These are phyloP conservation scores for Yamadazyma paraphyllophila DNA, from an alignment of 805 yeast genomes.

Conservation along the genomic window DNA sequence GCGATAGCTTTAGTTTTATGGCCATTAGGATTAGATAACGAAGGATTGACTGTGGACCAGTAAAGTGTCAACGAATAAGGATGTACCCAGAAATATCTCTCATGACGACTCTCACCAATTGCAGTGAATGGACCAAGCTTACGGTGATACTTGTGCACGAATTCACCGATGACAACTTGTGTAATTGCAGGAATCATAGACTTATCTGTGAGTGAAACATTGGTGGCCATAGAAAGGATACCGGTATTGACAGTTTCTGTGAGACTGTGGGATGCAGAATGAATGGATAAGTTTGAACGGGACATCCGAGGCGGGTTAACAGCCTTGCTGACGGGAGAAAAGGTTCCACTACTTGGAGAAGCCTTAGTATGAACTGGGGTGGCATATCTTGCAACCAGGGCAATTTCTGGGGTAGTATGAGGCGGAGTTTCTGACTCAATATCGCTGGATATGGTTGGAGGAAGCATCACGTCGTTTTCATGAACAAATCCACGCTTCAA, in stretches of 20 bases:
- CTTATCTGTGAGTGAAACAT: conserved; percentile 63
- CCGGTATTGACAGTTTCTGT: conserved; percentile 33
- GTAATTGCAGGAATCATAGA: conserved; percentile 83
- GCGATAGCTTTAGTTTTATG: conserved; percentile 77
- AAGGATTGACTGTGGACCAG: conserved; percentile 86
- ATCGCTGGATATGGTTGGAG: conserved; percentile 15
- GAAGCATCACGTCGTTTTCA: conserved; percentile 20
- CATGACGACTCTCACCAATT: conserved; percentile 79
- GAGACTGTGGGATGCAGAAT: conserved; percentile 25
- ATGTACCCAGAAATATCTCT: conserved; percentile 93
- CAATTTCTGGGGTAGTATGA: conserved; percentile 9
- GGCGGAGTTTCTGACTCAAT: conserved; percentile 4
- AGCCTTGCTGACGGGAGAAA: conserved; percentile 1
- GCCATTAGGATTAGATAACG: conserved; percentile 61
- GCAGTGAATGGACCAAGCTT: conserved; percentile 71
- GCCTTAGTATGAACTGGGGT: conserved; percentile 7
- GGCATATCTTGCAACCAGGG: conserved; percentile 13
- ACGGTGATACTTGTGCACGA: conserved; percentile 79
- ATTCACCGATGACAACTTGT: conserved; percentile 92
- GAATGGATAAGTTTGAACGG: conserved; percentile 29
- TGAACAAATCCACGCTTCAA: conserved; percentile 48
- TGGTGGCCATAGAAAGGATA: conserved; percentile 50
- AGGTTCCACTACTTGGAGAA: neutral
- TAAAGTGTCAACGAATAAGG: conserved; percentile 88
- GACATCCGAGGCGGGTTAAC: conserved; percentile 20